Conservation (phyloP, 75 land plant species). For the Picea glauca region DNA sequence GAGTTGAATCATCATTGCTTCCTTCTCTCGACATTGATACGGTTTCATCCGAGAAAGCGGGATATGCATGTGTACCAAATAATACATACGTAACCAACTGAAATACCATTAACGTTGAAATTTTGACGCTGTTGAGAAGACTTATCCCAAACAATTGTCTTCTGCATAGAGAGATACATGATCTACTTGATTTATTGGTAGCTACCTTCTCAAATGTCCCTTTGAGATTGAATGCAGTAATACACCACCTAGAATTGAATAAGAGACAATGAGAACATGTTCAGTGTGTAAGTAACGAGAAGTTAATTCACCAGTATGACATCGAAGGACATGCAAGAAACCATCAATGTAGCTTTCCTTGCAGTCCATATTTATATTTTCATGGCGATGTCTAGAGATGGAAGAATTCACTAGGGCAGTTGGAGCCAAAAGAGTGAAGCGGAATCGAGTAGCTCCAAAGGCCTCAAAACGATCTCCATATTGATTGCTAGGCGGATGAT, state of each 20-base stretch:
- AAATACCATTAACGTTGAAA: conserved; percentile 71
- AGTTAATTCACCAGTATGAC: conserved; percentile 66
- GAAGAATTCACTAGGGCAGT: conserved; percentile 28
- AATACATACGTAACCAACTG: conserved; percentile 64
- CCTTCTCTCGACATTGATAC: conserved; percentile 2
- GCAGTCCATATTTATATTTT: conserved; percentile 30
- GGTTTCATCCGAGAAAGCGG: background rate
- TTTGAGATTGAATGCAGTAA: conserved; percentile 79
- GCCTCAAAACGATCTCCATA: too few species aligned
- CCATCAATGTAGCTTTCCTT: conserved; percentile 73
- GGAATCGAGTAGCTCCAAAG: too few species aligned
- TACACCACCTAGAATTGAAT: conserved; percentile 53
- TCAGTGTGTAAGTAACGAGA: conserved; percentile 80
- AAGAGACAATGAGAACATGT: conserved; percentile 74
- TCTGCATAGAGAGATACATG: conserved; percentile 69
- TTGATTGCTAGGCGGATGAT: too few species aligned
- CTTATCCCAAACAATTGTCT: conserved; percentile 74
- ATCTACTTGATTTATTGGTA: conserved; percentile 56
- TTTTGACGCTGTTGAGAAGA: conserved; percentile 37
- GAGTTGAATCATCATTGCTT: conserved; percentile 12
- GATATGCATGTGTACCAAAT: conserved; percentile 56
- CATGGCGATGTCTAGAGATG: conserved; percentile 15
- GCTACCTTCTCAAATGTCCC: conserved; percentile 71
- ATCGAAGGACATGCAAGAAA: conserved; percentile 84
- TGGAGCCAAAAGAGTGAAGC: conserved; percentile 23